Evolutionary conservation across 805 yeast genomes (phyloP), one percentile per base, ranked within the genome.

Genomic region (Naumovozyma castellii): DNA sequence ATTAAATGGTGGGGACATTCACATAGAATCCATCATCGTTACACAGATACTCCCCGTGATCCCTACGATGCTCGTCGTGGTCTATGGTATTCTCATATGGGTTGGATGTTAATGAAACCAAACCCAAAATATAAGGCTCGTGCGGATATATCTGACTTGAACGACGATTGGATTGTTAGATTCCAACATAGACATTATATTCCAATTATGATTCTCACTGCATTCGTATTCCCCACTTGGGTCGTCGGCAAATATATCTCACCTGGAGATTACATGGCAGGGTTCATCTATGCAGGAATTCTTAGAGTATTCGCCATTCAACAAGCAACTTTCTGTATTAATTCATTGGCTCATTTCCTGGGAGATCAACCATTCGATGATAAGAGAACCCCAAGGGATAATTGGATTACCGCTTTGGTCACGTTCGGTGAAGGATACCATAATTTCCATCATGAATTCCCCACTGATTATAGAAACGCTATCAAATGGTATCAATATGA

Each of bases 381-480:
- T 60, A 75, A 83, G 66, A 78, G 88, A 73, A 81, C 90, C 27
- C 92, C 92, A 50, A 73, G 92, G 65, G 90, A 84, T 64, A 87
- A 82, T 62, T 74, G 77, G 57, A 54, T 84, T 46, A 82, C 92
- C 37, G 92, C 92, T 3, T 66, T 83, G 43, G 86, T 82, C 43
- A 84, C 94, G 0, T 82, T 83, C 55, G 94, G 94, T 63, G 94
- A 84, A 66, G 94, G 94, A 47, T 82, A 83, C 70, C 92, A 84
- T 57, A 84, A 84, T 66, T 84, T 83, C 77, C 94, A 84, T 63
- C 94, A 84, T 61, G 94, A 83, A 68, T 84, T 83, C 73, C 92
- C 94, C 53, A 74, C 84, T 15, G 94, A 84, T 66, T 84, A 83
- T 73, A 76, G 94, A 73, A 83, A 83, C 58, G 92, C 92, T 29